phyloP scores from a whole-genome alignment of 495 filamentous ascomycete species.

The Aspergillus saccharolyticus region DNA sequence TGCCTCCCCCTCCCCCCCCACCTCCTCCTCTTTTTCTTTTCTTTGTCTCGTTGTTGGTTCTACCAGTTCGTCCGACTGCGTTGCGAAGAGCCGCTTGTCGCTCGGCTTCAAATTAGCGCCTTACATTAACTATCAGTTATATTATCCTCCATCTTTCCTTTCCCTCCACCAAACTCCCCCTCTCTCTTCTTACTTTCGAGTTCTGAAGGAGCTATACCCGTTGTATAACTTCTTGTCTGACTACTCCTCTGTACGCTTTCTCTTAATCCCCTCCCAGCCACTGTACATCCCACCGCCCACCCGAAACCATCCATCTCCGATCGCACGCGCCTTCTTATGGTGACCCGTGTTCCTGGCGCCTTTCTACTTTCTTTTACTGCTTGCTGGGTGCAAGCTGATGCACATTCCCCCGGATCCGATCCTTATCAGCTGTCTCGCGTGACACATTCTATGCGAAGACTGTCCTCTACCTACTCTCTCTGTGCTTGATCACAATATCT shows the following conservation, averaged over 20 bases:
- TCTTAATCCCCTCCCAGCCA: no score
- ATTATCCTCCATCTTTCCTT: not conserved
- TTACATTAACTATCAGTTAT: not conserved
- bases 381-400: not conserved
- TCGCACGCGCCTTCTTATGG: not conserved
- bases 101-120: not conserved
- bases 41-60: slow-evolving; percentile 1
- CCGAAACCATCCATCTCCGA: no score
- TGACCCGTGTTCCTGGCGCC: not conserved
- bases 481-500: not conserved
- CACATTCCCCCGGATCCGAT: not conserved
- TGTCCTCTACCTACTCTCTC: not conserved
- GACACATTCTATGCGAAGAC: not conserved
- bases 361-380: not conserved
- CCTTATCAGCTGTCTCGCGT: not conserved
- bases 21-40: not conserved
- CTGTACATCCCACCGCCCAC: no score
- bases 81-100: not conserved
- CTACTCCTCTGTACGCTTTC: not conserved
- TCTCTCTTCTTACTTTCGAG: not conserved
- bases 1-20: not conserved
- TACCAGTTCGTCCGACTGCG: not conserved
- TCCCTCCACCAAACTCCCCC: not conserved
- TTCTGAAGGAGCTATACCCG: not conserved
- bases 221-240: not conserved